Evolutionary conservation across 176 grass and related monocot genomes (phyloP).

Genomic region (Stipa capillata): DNA sequence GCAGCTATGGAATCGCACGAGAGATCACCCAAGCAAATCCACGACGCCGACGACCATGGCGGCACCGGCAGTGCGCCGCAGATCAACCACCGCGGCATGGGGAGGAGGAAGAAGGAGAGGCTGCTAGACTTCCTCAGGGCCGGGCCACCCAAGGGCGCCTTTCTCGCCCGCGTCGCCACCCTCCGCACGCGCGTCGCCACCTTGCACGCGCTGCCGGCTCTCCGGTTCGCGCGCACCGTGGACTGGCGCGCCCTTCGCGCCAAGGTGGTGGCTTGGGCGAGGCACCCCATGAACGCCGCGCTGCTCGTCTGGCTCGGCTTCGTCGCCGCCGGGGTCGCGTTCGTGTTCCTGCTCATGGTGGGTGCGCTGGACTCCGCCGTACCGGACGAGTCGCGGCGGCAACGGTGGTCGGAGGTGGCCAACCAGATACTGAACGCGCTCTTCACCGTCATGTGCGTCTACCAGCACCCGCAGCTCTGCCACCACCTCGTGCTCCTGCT

Average conservation of each 20-base stretch:
- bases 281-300: constrained; percentile 44
- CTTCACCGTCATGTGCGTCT: constrained; percentile 84
- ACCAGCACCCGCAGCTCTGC: constrained; percentile 58
- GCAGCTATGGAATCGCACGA: constrained; percentile 22
- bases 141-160: constrained; percentile 6
- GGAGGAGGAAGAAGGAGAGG: constrained; percentile 10
- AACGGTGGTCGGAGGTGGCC: constrained; percentile 49
- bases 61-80: background rate
- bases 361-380: constrained; percentile 55
- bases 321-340: constrained; percentile 26
- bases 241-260: constrained; percentile 33
- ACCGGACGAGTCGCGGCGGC: constrained; percentile 20
- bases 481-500: constrained; percentile 54
- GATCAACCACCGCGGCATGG: background rate
- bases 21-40: background rate
- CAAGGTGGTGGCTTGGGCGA: constrained; percentile 31
- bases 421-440: constrained; percentile 76
- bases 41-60: background rate
- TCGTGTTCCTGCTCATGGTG: constrained; percentile 66
- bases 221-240: constrained; percentile 32
- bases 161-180: constrained; percentile 9
- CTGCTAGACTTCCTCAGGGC: constrained; percentile 49
- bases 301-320: constrained; percentile 52
- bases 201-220: constrained; percentile 4
- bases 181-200: background rate